Evolutionary conservation across 116 monocot genomes (phyloP), one percentile per base, ranked within the genome.

Genomic region (Dioscorea cayenensis): DNA sequence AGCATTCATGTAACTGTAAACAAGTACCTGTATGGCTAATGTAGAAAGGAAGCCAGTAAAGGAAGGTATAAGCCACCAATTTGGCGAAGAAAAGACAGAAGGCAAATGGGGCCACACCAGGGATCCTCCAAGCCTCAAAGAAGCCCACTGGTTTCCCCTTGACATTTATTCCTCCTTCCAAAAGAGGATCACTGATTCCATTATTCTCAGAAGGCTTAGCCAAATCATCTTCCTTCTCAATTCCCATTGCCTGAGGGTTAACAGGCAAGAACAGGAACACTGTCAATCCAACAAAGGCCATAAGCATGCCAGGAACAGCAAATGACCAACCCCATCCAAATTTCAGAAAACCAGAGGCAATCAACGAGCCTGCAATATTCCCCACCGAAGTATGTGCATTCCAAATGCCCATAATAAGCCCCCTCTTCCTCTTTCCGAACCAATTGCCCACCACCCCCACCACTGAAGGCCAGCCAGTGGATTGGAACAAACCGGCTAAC

Each of bases 321-420:
- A 92, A 92, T 27, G 92, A 92, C 88, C 88, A 92, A 7, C 92
- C 92, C 92, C 92, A 92, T 3, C 92, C 92, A 68, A 82, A 88
- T 60, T 77, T 78, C 69, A 92, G 72, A 35, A 86, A 62, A 36
- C 81, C 80, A 49, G 92, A 79, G 27, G 88, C 92, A 65, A 92
- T 80, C 76, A 92, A 29, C 1, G 92, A 92, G 4, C 92, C 92
- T 3, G 78, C 17, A 4, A 92, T 92, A 72, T 92, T 92, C 13
- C 92, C 92, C 4, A 92, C 75, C 3, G 92, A 92, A 10, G 92
- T 92, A 27, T 92, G 92, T 14, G 92, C 88, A 75, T 92, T 92
- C 92, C 92, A 92, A 6, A 92, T 84, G 8, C 92, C 92, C 92
- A 92, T 88, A 61, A 92, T 92, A 28, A 92, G 81, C 22, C 92